Percentiles rank a stretch among this genome's conserved stretches.
Conservation (phyloP, 2,329 filamentous ascomycete genomes). For the Calonectria ilicicola region DNA sequence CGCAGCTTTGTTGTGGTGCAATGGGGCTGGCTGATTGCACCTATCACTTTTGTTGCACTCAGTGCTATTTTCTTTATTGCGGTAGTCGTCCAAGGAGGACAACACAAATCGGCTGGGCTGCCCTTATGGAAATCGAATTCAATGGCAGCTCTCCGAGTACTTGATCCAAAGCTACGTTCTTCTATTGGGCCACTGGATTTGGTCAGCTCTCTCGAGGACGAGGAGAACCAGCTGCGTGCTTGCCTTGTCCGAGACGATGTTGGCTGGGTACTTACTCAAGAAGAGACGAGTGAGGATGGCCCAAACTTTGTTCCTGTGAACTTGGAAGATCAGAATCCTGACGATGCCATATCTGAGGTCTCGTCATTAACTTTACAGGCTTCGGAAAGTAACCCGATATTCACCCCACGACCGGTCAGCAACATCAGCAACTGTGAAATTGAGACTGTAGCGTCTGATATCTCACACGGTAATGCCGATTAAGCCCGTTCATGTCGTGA, state of each 20-base stretch:
- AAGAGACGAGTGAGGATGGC: background rate
- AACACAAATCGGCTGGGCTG: background rate
- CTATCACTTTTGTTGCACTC: background rate
- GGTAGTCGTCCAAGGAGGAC: background rate
- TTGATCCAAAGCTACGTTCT: background rate
- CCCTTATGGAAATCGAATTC: background rate
- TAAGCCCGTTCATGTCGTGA: too few relatives aligned
- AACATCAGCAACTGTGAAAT: background rate
- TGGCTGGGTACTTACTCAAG: background rate
- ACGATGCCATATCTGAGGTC: background rate
- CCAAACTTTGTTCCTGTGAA: background rate
- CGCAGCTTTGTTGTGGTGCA: background rate
- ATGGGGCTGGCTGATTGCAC: background rate
- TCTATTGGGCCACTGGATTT: background rate
- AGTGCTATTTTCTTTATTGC: background rate
- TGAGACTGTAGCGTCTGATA: background rate
- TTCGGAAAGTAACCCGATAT: background rate
- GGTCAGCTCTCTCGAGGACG: background rate
- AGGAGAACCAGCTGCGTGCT: background rate
- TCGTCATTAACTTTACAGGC: background rate
- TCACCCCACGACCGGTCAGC: background rate
- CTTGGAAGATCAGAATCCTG: background rate
- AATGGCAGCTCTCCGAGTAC: background rate
- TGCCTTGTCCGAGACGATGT: background rate
- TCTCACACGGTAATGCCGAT: background rate